Conservation (phyloP, 805 yeast genomes). For the Nakazawaea ernobii region DNA sequence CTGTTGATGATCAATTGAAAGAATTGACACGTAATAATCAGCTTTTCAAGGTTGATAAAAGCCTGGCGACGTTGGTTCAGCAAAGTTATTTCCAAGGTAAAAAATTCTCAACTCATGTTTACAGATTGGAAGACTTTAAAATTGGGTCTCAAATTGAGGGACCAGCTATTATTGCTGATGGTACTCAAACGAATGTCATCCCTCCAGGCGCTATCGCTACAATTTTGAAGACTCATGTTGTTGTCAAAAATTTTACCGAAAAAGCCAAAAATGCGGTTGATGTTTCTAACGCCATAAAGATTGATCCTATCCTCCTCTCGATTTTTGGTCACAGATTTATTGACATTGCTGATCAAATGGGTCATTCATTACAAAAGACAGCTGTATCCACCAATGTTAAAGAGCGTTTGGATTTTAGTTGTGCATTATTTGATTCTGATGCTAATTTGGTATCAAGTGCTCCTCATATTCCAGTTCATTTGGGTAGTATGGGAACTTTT, state of each 20-base stretch:
- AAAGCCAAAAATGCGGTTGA: constrained; percentile 12
- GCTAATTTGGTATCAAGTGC: constrained; percentile 88
- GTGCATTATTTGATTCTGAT: constrained; percentile 71
- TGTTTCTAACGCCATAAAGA: constrained; percentile 21
- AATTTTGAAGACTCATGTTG: constrained; percentile 57
- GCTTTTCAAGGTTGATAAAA: constrained; percentile 18
- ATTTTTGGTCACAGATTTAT: constrained; percentile 80
- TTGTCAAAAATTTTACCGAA: constrained; percentile 28
- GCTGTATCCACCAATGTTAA: constrained; percentile 80
- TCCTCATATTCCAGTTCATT: constrained; percentile 82
- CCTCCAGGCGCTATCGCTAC: constrained; percentile 57
- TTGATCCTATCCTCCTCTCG: constrained; percentile 70
- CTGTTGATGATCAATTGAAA: constrained; percentile 49
- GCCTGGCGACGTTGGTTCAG: constrained; percentile 30
- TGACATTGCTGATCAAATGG: constrained; percentile 93
- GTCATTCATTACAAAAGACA: constrained; percentile 71
- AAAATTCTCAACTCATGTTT: constrained; percentile 48
- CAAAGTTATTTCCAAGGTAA: constrained; percentile 53
- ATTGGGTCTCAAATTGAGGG: constrained; percentile 54
- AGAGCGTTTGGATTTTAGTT: constrained; percentile 77
- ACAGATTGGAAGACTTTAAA: constrained; percentile 43
- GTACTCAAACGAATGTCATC: constrained; percentile 73
- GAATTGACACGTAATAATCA: constrained; percentile 21
- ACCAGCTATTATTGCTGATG: constrained; percentile 75
- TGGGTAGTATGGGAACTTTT: constrained; percentile 83